Percentiles rank a stretch among this genome's conserved stretches.
Conservation (phyloP, 2,329 filamentous ascomycete species). For the Fusarium sp. region DNA sequence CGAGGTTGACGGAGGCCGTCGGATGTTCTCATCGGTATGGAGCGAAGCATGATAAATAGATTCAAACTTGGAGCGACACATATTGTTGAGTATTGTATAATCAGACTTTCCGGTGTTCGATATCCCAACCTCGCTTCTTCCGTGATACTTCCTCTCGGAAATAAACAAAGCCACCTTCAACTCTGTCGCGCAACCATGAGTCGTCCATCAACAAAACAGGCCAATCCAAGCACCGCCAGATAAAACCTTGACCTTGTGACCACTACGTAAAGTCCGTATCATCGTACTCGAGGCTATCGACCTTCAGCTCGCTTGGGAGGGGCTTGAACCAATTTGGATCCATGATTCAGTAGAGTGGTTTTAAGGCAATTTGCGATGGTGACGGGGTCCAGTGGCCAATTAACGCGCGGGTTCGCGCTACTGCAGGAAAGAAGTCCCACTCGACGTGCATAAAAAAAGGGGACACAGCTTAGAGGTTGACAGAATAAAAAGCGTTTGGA, state of each 20-base stretch:
- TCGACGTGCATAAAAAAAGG: conserved; percentile 22
- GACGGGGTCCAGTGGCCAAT: conserved; percentile 23
- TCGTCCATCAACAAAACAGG: not conserved
- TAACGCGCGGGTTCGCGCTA: conserved; percentile 10
- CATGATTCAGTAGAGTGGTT: not conserved
- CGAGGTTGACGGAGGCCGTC: not conserved
- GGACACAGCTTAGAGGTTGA: conserved; percentile 1
- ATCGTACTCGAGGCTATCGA: conserved; percentile 11
- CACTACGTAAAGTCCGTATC: not conserved
- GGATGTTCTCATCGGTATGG: not conserved
- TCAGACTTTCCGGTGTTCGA: conserved; percentile 4
- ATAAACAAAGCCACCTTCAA: conserved; percentile 10
- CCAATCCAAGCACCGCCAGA: not conserved
- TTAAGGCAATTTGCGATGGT: conserved; percentile 17
- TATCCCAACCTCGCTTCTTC: not conserved
- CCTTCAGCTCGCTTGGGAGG: not conserved
- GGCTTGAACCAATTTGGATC: not conserved
- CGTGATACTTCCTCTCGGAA: not conserved
- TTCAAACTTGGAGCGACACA: not conserved
- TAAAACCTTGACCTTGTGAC: not conserved
- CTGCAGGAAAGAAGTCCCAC: conserved; percentile 3
- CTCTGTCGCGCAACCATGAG: conserved; percentile 5
- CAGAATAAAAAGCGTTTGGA: not conserved
- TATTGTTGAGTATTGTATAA: not conserved
- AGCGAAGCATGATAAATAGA: conserved; percentile 8